A percentile compares a stretch with the other conserved stretches of the same genome.
phyloP scores from a whole-genome alignment of 345 rosid genomes.

The Zanthoxylum bungeanum region DNA sequence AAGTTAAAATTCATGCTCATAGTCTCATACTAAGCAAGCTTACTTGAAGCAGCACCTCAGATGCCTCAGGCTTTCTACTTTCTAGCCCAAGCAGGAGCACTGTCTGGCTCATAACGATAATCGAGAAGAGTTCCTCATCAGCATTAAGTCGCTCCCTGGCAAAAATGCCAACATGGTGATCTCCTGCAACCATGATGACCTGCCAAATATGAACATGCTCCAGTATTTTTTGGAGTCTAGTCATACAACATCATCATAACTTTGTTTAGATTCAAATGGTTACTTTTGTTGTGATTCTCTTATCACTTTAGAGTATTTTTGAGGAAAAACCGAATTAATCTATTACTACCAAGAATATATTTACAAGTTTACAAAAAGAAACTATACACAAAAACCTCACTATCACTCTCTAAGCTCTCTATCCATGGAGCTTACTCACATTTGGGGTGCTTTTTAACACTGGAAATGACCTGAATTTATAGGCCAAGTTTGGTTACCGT shows the following conservation, averaged over 20 bases:
- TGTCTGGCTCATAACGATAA: constrained; percentile 92
- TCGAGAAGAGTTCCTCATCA: constrained; percentile 94
- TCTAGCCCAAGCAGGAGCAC: constrained; percentile 99
- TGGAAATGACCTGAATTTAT: too few species aligned
- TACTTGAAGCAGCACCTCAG: constrained; percentile 67
- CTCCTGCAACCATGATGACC: constrained; percentile 98
- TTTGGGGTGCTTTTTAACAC: too few species aligned
- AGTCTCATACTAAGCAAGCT: constrained; percentile 62
- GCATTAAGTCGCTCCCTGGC: constrained; percentile 87
- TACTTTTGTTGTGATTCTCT: too few species aligned
- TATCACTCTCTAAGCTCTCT: too few species aligned
- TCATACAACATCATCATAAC: not conserved
- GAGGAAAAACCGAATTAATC: too few species aligned
- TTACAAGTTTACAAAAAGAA: too few species aligned
- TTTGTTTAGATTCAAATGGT: too few species aligned
- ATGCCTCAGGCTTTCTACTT: constrained; percentile 89
- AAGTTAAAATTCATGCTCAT: constrained; percentile 12
- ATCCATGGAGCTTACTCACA: too few species aligned
- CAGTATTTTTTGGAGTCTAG: not conserved
- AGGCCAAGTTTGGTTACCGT: too few species aligned
- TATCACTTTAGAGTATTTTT: too few species aligned
- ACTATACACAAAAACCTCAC: too few species aligned
- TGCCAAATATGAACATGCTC: constrained; percentile 24
- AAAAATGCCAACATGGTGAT: constrained; percentile 92
- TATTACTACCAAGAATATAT: too few species aligned